These are phyloP conservation scores for Lolium rigidum DNA, from an alignment of 176 grass and related monocot genomes.

Conservation along the genomic window DNA sequence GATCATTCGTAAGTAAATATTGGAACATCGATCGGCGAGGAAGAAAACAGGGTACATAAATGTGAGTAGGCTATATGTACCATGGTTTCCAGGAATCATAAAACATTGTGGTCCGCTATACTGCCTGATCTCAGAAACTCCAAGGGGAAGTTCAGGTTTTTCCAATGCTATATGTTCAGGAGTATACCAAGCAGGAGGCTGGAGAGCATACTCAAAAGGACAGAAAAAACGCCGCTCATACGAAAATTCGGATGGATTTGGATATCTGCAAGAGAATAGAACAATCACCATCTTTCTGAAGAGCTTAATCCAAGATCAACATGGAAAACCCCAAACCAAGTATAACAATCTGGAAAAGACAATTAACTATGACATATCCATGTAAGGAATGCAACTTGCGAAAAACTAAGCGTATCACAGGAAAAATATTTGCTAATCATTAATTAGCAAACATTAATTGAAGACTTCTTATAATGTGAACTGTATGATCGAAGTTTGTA, in stretches of 20 bases:
- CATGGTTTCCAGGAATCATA: slow-evolving; percentile 98
- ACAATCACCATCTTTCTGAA: slow-evolving; percentile 22
- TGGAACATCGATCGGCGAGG: slow-evolving; percentile 20
- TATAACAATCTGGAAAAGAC: slow-evolving; percentile 15
- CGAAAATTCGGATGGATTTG: slow-evolving; percentile 93
- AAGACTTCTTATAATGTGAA: not conserved
- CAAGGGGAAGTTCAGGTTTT: slow-evolving; percentile 93
- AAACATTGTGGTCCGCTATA: slow-evolving; percentile 95
- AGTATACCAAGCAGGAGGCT: slow-evolving; percentile 89
- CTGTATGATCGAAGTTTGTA: slow-evolving; percentile 14
- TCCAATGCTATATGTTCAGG: slow-evolving; percentile 89
- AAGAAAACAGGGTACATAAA: slow-evolving; percentile 27
- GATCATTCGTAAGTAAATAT: slow-evolving; percentile 17
- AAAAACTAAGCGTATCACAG: slow-evolving; percentile 12
- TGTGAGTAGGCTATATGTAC: slow-evolving; percentile 41
- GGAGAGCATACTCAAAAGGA: slow-evolving; percentile 93
- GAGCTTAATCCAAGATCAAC: not conserved
- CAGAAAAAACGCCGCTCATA: slow-evolving; percentile 93
- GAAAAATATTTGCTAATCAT: slow-evolving; percentile 14
- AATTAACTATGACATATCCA: slow-evolving; percentile 13
- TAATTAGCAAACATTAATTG: slow-evolving; percentile 18
- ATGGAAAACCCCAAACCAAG: slow-evolving; percentile 15
- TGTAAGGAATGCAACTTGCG: slow-evolving; percentile 8
- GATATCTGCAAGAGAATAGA: slow-evolving; percentile 64
- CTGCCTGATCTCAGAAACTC: slow-evolving; percentile 70